Evolutionary conservation across 106 monocot genomes (phyloP).

Genomic region (Platanthera guangdongensis): DNA sequence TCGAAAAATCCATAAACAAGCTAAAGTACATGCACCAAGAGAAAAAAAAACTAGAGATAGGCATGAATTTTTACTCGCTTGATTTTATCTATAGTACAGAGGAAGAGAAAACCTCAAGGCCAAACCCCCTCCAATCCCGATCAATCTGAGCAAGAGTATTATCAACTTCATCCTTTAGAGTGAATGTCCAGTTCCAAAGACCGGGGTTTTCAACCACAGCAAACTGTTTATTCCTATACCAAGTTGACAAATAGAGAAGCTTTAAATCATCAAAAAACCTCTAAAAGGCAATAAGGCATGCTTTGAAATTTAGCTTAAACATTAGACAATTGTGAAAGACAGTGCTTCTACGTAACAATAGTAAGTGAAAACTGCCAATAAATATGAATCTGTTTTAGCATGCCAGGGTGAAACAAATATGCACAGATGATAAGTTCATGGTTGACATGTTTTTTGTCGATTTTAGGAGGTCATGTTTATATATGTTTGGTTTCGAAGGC

Average conservation of each 20-base stretch:
- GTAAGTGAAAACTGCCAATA: not conserved
- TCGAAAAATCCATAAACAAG: not conserved
- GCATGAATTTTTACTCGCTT: not conserved
- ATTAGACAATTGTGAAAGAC: not conserved
- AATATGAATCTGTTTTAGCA: not conserved
- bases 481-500: not conserved
- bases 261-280: not conserved
- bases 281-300: not conserved
- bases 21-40: not conserved
- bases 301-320: not conserved
- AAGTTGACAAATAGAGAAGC: not conserved
- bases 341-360: not conserved
- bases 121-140: slow-evolving; percentile 97
- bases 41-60: not conserved
- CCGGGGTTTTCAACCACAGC: slow-evolving; percentile 98
- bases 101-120: slow-evolving; percentile 62
- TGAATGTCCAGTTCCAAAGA: slow-evolving; percentile 99
- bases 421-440: not conserved
- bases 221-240: slow-evolving; percentile 79
- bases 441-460: not conserved
- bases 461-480: too few species aligned
- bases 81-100: not conserved
- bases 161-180: slow-evolving; percentile 80
- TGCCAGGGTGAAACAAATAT: not conserved
- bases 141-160: slow-evolving; percentile 91